Base-by-base conservation (phyloP, 352 stramenopile genomes). In the Phytophthora aleatoria region DNA sequence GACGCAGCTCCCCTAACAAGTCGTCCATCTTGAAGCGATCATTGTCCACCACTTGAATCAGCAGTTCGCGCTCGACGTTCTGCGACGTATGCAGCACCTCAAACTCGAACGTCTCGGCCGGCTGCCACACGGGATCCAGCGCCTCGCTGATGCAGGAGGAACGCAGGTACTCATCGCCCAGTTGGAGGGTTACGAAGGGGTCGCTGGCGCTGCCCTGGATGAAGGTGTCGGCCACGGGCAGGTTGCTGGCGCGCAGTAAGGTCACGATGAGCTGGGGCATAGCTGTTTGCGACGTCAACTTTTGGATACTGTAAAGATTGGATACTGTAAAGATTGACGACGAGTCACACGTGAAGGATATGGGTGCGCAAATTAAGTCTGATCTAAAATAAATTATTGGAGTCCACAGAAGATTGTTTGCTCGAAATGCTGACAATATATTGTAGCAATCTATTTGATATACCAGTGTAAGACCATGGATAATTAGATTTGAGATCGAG, bases 201-300 rank as follows among this genome's bases (percentile, higher is more conserved):
- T 94, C 85, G 64, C 81, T 91, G 15, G 75, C 79, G 57, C 67
- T 80, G 35, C 83, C 74, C 38, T 77, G 58, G n/a, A 83, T 47
- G 50, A 73, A 69, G 13, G 69, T 79, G 71, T 94, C 85, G 38
- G 70, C 85, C n/a, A 85, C 80, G 1, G 78, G 77, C 38, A 94
- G 77, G 72, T 90, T 77, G 33, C 61, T 87, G 28, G 82, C 83
- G 48, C 76, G 74, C 58, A 92, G 74, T 11, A 94, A 58, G 44
- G 82, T 89, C 56, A 94, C 78, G 41, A 77, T 68, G 5, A 94
- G 63, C 57, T 85, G 80, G 28, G 83, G 81, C 83, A 92, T 92
- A 5, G 33, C 13, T 57, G 24, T 28, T 61, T 50, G 8, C 13
- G 35, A 13, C n/a, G 20, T 56, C 10, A 30, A 24, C 20, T 54